Percentiles rank a stretch among this genome's conserved stretches.
Evolutionary conservation across 352 stramenopile genomes (phyloP).

Genomic region (Achlya hypogyna): DNA sequence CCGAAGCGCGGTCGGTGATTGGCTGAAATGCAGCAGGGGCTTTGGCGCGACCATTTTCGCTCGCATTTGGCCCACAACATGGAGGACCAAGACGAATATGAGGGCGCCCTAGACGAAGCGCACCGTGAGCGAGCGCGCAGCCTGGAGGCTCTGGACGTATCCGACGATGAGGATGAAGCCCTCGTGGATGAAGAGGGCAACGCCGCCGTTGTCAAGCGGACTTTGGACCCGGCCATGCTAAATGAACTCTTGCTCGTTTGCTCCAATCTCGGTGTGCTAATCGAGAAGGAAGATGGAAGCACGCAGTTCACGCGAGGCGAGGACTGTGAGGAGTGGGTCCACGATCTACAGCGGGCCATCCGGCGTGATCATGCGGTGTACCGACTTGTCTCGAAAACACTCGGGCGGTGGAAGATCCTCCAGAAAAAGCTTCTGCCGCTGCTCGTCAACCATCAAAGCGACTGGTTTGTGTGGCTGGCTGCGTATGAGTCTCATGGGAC

Average conservation of each 20-base stretch:
- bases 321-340: slow-evolving; percentile 74
- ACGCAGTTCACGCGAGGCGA: slow-evolving; percentile 75
- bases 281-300: slow-evolving; percentile 33
- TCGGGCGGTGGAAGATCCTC: slow-evolving; percentile 81
- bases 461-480: slow-evolving; percentile 34
- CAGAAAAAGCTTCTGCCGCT: slow-evolving; percentile 83
- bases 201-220: slow-evolving; percentile 21
- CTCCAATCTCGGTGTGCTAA: slow-evolving; percentile 78
- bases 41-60: slow-evolving; percentile 4
- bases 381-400: slow-evolving; percentile 71
- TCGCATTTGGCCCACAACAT: not conserved
- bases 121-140: slow-evolving; percentile 10
- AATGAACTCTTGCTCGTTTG: slow-evolving; percentile 83
- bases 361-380: slow-evolving; percentile 73
- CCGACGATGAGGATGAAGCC: slow-evolving; percentile 3
- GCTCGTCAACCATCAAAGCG: slow-evolving; percentile 78
- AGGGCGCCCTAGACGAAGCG: not conserved
- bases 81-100: slow-evolving; percentile 1
- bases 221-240: slow-evolving; percentile 72
- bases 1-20: not conserved
- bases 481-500: not conserved
- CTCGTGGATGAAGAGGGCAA: slow-evolving; percentile 29
- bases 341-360: slow-evolving; percentile 78
- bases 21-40: not conserved
- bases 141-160: slow-evolving; percentile 13